Percentiles rank a stretch among this genome's conserved stretches.
These are phyloP conservation scores for Oryza rufipogon DNA, from an alignment of 176 grass and related monocot genomes.

Conservation along the genomic window DNA sequence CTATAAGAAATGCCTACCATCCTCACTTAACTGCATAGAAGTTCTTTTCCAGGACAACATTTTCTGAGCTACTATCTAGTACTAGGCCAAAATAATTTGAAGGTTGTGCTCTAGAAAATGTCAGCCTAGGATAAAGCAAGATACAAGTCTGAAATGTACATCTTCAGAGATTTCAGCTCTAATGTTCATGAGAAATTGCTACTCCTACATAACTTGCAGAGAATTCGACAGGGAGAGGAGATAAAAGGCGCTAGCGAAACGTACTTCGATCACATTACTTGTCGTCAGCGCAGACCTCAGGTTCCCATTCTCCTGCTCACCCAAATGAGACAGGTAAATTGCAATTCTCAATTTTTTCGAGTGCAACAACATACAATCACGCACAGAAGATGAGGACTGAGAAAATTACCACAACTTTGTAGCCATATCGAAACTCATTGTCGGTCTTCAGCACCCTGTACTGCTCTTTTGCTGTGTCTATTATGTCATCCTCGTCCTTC, in stretches of 20 bases:
- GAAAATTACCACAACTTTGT: constrained; percentile 88
- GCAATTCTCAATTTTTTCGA: neutral
- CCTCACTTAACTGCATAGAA: neutral
- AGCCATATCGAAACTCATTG: constrained; percentile 83
- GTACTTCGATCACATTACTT: constrained; percentile 80
- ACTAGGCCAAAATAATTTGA: constrained; percentile 15
- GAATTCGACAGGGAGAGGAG: neutral
- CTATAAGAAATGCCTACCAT: neutral
- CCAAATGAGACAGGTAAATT: constrained; percentile 22
- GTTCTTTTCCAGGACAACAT: constrained; percentile 7
- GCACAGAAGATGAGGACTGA: constrained; percentile 2
- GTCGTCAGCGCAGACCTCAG: constrained; percentile 72
- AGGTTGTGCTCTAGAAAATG: constrained; percentile 10
- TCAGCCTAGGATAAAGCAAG: neutral
- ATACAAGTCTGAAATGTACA: neutral
- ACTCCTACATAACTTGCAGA: neutral
- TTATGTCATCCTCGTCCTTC: constrained; percentile 90
- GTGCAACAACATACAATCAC: neutral
- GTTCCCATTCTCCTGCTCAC: constrained; percentile 83
- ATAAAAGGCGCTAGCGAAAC: neutral
- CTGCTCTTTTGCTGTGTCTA: constrained; percentile 69
- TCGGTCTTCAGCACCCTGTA: constrained; percentile 64
- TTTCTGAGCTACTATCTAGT: neutral
- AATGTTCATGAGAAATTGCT: neutral
- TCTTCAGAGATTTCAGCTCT: neutral